Conservation (phyloP, 306 rosid species). For the Benincasa hispida region DNA sequence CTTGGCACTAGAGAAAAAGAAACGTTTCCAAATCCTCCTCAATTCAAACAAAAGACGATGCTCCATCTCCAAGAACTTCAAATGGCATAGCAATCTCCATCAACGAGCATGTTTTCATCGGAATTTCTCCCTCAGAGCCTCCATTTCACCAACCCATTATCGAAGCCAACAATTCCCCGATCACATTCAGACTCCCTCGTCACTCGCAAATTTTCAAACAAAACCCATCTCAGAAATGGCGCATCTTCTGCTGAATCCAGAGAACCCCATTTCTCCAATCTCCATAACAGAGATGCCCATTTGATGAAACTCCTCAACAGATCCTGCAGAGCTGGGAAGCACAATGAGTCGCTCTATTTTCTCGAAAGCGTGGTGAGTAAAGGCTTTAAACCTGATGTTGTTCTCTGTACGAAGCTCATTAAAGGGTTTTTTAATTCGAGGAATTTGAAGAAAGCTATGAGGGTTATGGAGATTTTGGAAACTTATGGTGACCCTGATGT, state of each 20-base stretch:
- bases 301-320: constrained; percentile 42
- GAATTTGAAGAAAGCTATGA: constrained; percentile 41
- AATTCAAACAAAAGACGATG: background rate
- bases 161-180: constrained; percentile 20
- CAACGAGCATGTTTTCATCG: constrained; percentile 50
- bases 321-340: constrained; percentile 51
- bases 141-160: constrained; percentile 10
- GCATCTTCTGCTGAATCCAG: constrained; percentile 24
- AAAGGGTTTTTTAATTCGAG: constrained; percentile 56
- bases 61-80: background rate
- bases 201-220: constrained; percentile 24
- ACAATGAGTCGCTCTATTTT: constrained; percentile 56
- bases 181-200: constrained; percentile 15
- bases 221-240: constrained; percentile 13
- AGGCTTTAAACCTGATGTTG: constrained; percentile 58
- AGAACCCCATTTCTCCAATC: constrained; percentile 11
- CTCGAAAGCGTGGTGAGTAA: constrained; percentile 50
- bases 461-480: constrained; percentile 67
- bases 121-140: constrained; percentile 45
- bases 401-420: constrained; percentile 64
- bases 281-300: constrained; percentile 38
- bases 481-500: constrained; percentile 69
- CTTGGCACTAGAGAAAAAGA: background rate
- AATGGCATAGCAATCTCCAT: background rate
- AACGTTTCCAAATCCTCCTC: background rate